Evolutionary conservation across 2,329 filamentous ascomycete genomes (phyloP).

Genomic region (Nemania sp.): DNA sequence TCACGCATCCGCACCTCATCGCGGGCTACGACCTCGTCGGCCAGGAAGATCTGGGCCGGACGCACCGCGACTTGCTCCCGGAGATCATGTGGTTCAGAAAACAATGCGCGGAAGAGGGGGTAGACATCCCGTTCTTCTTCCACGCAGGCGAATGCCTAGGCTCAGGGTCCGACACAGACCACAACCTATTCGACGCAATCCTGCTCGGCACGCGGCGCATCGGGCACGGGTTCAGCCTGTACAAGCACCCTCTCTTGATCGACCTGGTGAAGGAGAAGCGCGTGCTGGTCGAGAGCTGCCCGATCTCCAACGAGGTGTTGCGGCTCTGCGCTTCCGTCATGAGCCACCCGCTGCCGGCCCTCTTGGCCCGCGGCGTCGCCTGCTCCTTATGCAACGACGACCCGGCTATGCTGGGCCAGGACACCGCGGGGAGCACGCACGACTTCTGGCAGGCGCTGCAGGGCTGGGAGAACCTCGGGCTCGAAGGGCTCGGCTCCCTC

Average conservation of each 20-base stretch:
- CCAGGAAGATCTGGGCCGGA: conserved; percentile 78
- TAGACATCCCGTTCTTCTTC: conserved; percentile 93
- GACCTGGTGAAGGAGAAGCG: conserved; percentile 87
- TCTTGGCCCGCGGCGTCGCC: conserved; percentile 81
- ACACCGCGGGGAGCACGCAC: conserved; percentile 79
- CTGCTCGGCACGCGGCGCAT: conserved; percentile 86
- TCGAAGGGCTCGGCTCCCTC: conserved; percentile 82
- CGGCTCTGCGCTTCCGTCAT: conserved; percentile 76
- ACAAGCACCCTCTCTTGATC: conserved; percentile 87
- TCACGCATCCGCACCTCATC: conserved; percentile 76
- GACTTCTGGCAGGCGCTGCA: conserved; percentile 95
- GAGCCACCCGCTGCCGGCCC: conserved; percentile 78
- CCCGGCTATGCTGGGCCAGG: conserved; percentile 84
- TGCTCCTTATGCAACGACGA: conserved; percentile 90
- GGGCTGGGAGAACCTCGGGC: conserved; percentile 86
- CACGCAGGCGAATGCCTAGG: conserved; percentile 89
- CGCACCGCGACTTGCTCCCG: conserved; percentile 76
- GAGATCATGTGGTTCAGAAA: conserved; percentile 94
- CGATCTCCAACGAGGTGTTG: conserved; percentile 87
- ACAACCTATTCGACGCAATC: conserved; percentile 86
- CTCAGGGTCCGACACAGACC: conserved; percentile 73
- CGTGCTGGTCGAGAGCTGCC: conserved; percentile 87
- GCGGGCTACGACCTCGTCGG: conserved; percentile 90
- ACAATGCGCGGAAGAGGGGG: conserved; percentile 73
- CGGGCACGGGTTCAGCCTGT: conserved; percentile 85